These are phyloP conservation scores for Taiozyma sp. DNA, from an alignment of 1,139 yeast genomes.

Conservation along the genomic window DNA sequence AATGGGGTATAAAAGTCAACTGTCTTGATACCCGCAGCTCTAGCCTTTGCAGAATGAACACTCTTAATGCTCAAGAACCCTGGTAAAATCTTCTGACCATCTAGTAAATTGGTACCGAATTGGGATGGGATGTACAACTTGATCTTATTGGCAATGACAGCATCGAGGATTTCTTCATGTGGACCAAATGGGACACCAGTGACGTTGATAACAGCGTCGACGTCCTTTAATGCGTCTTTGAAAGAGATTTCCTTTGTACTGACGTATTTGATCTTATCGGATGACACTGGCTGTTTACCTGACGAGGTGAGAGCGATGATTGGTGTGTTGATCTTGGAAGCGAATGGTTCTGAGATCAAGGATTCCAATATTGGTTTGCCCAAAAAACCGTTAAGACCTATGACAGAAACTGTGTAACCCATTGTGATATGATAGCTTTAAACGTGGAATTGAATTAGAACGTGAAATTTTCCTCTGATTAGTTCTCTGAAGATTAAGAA, in stretches of 20 bases:
- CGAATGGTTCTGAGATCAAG: slow-evolving; percentile 38
- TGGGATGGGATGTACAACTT: slow-evolving; percentile 58
- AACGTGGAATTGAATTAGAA: too few species aligned
- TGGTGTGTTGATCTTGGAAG: slow-evolving; percentile 40
- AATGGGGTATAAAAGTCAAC: slow-evolving; percentile 41
- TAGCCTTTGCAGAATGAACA: slow-evolving; percentile 35
- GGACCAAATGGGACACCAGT: slow-evolving; percentile 28
- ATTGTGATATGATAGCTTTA: background rate
- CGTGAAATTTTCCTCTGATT: too few species aligned
- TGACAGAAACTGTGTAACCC: slow-evolving; percentile 35
- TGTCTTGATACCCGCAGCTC: slow-evolving; percentile 44
- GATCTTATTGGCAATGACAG: slow-evolving; percentile 38
- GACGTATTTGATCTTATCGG: slow-evolving; percentile 38
- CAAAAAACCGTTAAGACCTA: slow-evolving; percentile 48
- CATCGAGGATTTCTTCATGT: slow-evolving; percentile 27
- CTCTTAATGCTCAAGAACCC: slow-evolving; percentile 36
- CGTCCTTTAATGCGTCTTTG: slow-evolving; percentile 37
- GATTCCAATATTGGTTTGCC: slow-evolving; percentile 45
- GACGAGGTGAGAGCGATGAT: slow-evolving; percentile 46
- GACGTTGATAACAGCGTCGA: slow-evolving; percentile 47
- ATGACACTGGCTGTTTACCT: slow-evolving; percentile 30
- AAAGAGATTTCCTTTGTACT: slow-evolving; percentile 31
- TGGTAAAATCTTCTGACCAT: slow-evolving; percentile 27
- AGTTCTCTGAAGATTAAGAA: too few species aligned
- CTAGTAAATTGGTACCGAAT: slow-evolving; percentile 43